phyloP scores from a whole-genome alignment of 2,329 filamentous ascomycete species.

The Phaeosphaeriaceae sp. region DNA sequence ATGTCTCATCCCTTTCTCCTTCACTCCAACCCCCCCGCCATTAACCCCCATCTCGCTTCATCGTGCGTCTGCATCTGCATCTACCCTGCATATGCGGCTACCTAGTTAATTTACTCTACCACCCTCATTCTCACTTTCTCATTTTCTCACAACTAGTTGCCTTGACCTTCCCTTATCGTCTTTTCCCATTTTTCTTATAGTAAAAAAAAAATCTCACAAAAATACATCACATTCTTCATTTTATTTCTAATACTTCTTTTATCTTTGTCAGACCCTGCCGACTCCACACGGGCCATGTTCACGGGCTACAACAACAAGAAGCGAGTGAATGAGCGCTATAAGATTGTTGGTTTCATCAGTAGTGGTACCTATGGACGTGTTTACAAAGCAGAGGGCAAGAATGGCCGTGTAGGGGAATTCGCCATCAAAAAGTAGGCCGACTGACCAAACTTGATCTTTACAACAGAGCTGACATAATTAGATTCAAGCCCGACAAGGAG shows the following conservation, averaged over 20 bases:
- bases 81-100: not conserved
- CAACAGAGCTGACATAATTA: constrained; percentile 38
- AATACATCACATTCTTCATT: not conserved
- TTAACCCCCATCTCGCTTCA: not conserved
- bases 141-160: not conserved
- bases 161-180: not conserved
- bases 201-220: no score
- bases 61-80: not conserved
- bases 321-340: constrained; percentile 89
- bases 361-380: constrained; percentile 97
- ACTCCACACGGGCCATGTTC: constrained; percentile 48
- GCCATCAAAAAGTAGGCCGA: constrained; percentile 89
- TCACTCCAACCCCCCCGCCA: not conserved
- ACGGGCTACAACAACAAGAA: constrained; percentile 72
- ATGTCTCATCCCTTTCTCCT: constrained; percentile 5
- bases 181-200: not conserved
- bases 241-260: not conserved
- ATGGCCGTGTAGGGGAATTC: constrained; percentile 79
- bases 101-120: not conserved
- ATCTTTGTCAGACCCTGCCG: constrained; percentile 28
- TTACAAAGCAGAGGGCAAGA: constrained; percentile 87
- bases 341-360: constrained; percentile 97
- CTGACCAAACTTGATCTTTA: constrained; percentile 1
- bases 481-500: constrained; percentile 97
- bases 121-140: not conserved